Base-by-base conservation (phyloP, 129 eudicot genomes). In the Lonicera japonica region DNA sequence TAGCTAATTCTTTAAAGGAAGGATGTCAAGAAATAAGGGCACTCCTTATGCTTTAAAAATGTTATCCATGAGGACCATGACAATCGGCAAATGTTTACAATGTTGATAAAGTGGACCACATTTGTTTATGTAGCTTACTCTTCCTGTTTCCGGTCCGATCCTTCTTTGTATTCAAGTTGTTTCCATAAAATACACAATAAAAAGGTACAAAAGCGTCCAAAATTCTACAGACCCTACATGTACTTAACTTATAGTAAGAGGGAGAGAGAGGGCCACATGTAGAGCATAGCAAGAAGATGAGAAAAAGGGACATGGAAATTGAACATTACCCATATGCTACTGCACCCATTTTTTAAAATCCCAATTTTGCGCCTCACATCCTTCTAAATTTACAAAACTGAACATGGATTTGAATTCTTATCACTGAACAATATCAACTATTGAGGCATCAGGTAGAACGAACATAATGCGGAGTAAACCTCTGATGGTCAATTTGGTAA, bases 341-440 rank as follows among this genome's bases (percentile, higher is more conserved):
- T 29, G 36, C 19, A 8, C 18, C n/a, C 68, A 23, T 34, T 66
- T 29, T 29, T 57, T n/a, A 3, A n/a, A n/a, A 12, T 68, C 66
- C 78, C 76, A 19, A 45, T 67, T 68, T 54, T 60, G 66, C 78
- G 75, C 84, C 70, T 77, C 63, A 4, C 11, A 22, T 48, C 50
- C 36, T 29, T 4, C 38, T 51, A 13, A 45, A 67, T 71, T 91
- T 78, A 92, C 98, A 92, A 87, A 18, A 82, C 83, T 11, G 82
- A 47, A 47, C 98, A 92, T 60, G 98, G 96, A 76, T 92, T 87
- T 63, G 98, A 96, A 76, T 92, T 92, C 83, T 92, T 96, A 51
- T 90, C 95, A 41, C 97, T 90, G 67, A 90, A 90, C n/a, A n/a
- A n/a, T n/a, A n/a, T n/a, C 80, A 90, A 81, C 67, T 90, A 95